Conservation (phyloP, 2,329 filamentous ascomycete genomes). For the Alternaria arborescens region DNA sequence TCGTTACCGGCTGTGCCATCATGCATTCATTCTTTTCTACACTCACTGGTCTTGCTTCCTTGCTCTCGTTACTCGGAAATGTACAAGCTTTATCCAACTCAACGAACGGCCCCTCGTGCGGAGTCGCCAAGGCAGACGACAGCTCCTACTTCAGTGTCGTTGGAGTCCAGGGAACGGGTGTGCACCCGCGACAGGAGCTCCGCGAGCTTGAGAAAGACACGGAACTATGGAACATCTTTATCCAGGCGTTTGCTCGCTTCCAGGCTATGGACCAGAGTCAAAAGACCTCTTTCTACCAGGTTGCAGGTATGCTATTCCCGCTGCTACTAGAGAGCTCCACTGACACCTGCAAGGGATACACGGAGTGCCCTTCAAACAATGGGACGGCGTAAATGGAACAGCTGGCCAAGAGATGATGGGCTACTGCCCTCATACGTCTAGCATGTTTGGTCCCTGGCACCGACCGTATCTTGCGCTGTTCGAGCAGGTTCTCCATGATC, state of each 20-base stretch:
- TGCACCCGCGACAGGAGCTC: conserved; percentile 38
- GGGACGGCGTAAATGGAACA: conserved; percentile 37
- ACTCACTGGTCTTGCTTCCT: conserved; percentile 23
- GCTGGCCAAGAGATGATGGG: conserved; percentile 36
- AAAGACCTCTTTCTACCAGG: conserved; percentile 43
- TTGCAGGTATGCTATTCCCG: conserved; percentile 33
- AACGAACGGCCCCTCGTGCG: conserved; percentile 34
- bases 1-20: conserved; percentile 38
- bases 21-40: conserved; percentile 41
- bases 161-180: conserved; percentile 42
- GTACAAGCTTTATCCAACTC: conserved; percentile 28
- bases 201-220: conserved; percentile 44
- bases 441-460: conserved; percentile 45
- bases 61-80: conserved; percentile 28
- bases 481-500: conserved; percentile 44
- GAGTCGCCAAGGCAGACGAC: conserved; percentile 29
- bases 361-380: conserved; percentile 40
- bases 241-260: conserved; percentile 42
- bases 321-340: neutral
- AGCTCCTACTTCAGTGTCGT: conserved; percentile 43
- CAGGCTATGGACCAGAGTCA: conserved; percentile 44
- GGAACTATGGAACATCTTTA: conserved; percentile 44
- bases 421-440: conserved; percentile 43
- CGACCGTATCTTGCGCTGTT: conserved; percentile 46
- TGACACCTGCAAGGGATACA: conserved; percentile 36